Evolutionary conservation across 257 asterid genomes (phyloP).

Genomic region (Hygrophila difformis): DNA sequence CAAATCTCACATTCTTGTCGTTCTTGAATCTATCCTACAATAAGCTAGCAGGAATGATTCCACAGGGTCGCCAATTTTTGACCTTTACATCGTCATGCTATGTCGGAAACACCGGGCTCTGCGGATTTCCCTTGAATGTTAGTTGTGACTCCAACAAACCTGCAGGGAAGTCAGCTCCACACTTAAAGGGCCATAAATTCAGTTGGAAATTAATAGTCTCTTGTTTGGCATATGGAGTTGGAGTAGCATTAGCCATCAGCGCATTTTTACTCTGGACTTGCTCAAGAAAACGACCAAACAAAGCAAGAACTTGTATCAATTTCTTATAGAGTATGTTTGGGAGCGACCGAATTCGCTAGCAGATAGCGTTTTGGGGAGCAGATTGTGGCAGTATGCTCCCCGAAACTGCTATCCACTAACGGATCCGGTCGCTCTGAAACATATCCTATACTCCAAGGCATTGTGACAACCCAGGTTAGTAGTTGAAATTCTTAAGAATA

Average conservation of each 20-base stretch:
- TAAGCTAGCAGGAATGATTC: slow-evolving; percentile 32
- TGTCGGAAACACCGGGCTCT: slow-evolving; percentile 23
- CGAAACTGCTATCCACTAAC: too few relatives aligned
- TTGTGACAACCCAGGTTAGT: too few relatives aligned
- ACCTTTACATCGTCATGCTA: slow-evolving; percentile 19
- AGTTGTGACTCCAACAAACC: slow-evolving; percentile 8
- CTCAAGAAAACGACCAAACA: too few relatives aligned
- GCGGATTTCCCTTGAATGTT: slow-evolving; percentile 22
- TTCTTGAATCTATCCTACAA: slow-evolving; percentile 35
- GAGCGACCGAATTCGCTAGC: too few relatives aligned
- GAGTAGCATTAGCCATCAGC: not conserved
- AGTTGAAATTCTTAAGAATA: too few relatives aligned
- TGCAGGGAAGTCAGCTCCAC: not conserved
- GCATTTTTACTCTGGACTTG: not conserved
- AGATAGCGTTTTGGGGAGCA: too few relatives aligned
- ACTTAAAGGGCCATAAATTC: too few relatives aligned
- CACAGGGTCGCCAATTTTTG: slow-evolving; percentile 22
- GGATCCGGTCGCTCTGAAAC: too few relatives aligned
- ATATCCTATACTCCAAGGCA: too few relatives aligned
- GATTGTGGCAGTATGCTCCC: too few relatives aligned
- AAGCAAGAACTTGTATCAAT: too few relatives aligned
- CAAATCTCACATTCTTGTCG: slow-evolving; percentile 33
- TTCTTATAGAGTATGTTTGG: too few relatives aligned
- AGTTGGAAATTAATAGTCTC: not conserved
- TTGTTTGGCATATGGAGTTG: not conserved